These are phyloP conservation scores for Pyrenophora teres DNA, from an alignment of 2,329 filamentous ascomycete species.

Conservation along the genomic window DNA sequence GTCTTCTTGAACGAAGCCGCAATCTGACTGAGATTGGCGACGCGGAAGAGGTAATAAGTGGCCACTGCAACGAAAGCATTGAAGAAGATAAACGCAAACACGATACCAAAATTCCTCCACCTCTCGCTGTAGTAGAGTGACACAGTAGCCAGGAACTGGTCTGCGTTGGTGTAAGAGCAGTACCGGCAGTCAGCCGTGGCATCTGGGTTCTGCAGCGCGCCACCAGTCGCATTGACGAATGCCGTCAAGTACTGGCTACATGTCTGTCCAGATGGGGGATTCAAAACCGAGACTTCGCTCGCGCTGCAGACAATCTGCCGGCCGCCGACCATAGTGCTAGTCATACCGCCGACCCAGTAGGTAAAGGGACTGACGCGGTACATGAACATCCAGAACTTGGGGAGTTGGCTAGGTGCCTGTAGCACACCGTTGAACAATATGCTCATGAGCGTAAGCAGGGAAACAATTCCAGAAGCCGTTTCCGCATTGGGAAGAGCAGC, in stretches of 20 bases:
- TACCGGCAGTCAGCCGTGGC: conserved; percentile 56
- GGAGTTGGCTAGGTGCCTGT: conserved; percentile 61
- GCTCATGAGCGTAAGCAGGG: conserved; percentile 62
- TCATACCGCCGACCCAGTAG: conserved; percentile 59
- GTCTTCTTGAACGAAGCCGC: conserved; percentile 20
- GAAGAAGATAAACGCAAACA: conserved; percentile 70
- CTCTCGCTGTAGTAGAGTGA: conserved; percentile 54
- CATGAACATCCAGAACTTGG: conserved; percentile 80
- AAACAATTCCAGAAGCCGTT: conserved; percentile 66
- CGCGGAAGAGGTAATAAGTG: conserved; percentile 59
- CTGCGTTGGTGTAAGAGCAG: conserved; percentile 53
- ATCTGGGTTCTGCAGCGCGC: conserved; percentile 49
- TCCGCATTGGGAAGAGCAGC: conserved; percentile 71
- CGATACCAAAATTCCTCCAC: conserved; percentile 71
- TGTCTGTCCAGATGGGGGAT: conserved; percentile 49
- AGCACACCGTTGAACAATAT: conserved; percentile 60
- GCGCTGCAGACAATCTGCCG: conserved; percentile 55
- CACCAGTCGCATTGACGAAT: conserved; percentile 49
- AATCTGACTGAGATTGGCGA: conserved; percentile 29
- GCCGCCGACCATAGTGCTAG: conserved; percentile 49
- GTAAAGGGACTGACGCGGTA: conserved; percentile 70
- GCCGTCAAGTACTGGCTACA: conserved; percentile 52
- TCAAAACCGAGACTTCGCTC: conserved; percentile 50
- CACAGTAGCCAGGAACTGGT: conserved; percentile 54
- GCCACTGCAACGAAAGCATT: conserved; percentile 64